phyloP scores from a whole-genome alignment of 768 basidiomycete genomes.

The Mycena leptocephala region DNA sequence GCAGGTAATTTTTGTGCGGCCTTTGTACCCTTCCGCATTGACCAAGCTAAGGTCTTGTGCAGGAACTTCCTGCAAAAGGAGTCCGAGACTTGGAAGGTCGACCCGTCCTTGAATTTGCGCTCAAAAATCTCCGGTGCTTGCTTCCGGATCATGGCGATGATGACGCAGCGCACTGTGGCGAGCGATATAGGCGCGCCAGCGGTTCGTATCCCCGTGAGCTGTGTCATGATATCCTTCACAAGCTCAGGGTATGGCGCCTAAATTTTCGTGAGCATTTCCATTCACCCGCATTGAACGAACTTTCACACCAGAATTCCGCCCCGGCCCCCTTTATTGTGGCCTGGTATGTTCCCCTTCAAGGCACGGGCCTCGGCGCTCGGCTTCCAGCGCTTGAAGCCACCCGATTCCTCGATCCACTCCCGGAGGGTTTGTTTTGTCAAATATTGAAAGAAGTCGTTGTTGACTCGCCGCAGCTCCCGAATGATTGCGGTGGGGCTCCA shows the following conservation, averaged over 20 bases:
- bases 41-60: constrained; percentile 33
- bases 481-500: neutral
- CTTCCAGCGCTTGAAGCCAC: constrained; percentile 18
- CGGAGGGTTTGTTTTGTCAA: neutral
- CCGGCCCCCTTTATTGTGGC: constrained; percentile 25
- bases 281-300: too few species aligned
- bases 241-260: neutral
- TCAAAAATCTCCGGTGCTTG: neutral
- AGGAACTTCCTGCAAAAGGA: constrained; percentile 41
- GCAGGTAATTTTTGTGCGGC: constrained; percentile 49
- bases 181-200: neutral
- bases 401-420: constrained; percentile 16
- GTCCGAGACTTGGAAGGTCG: constrained; percentile 34
- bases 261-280: too few species aligned
- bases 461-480: constrained; percentile 6
- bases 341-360: constrained; percentile 20
- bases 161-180: neutral
- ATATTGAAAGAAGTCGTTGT: constrained; percentile 21
- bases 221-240: neutral
- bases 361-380: constrained; percentile 2
- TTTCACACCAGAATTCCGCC: too few species aligned
- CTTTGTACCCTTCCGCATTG: constrained; percentile 38
- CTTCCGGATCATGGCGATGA: neutral
- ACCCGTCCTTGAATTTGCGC: constrained; percentile 18
- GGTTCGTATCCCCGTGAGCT: neutral